These are phyloP conservation scores for Rhodotorula diobovata DNA, from an alignment of 768 basidiomycete species.

Conservation along the genomic window DNA sequence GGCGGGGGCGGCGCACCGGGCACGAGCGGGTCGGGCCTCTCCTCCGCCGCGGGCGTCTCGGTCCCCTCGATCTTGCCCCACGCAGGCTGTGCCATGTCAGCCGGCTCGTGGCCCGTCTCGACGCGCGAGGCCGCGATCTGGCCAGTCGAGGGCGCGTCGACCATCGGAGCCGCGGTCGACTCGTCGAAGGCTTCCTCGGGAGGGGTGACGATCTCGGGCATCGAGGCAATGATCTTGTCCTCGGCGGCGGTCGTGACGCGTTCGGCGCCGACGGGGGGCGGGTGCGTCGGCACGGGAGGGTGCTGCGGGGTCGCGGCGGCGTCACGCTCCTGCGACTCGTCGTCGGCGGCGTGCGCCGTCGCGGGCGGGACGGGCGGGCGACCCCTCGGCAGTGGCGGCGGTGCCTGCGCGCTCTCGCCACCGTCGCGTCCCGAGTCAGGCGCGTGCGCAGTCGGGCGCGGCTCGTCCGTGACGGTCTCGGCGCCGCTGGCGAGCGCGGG, in stretches of 20 bases:
- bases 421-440: too few species aligned
- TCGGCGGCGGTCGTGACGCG: conserved; percentile 25
- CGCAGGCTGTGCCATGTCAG: background rate
- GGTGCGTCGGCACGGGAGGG: conserved; percentile 27
- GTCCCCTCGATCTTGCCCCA: background rate
- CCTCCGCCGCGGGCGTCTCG: background rate
- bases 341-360: background rate
- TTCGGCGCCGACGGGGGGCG: background rate
- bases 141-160: conserved; percentile 3
- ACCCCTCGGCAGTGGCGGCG: background rate
- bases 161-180: conserved; percentile 6
- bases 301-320: background rate
- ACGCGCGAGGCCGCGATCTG: background rate
- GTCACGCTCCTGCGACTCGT: background rate
- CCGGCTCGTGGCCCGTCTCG: background rate
- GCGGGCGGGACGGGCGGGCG: conserved; percentile 9
- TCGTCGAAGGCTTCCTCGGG: conserved; percentile 30
- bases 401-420: background rate
- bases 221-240: conserved; percentile 6
- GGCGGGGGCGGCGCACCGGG: background rate
- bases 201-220: conserved; percentile 24
- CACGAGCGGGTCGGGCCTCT: background rate
- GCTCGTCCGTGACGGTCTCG: conserved; percentile 5
- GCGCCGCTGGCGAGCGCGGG: conserved; percentile 2
- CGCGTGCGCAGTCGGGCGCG: background rate